Evolutionary conservation across 2,329 filamentous ascomycete species (phyloP), one percentile per base, ranked within the genome.

Genomic region (Emmonsiellopsis sp.): DNA sequence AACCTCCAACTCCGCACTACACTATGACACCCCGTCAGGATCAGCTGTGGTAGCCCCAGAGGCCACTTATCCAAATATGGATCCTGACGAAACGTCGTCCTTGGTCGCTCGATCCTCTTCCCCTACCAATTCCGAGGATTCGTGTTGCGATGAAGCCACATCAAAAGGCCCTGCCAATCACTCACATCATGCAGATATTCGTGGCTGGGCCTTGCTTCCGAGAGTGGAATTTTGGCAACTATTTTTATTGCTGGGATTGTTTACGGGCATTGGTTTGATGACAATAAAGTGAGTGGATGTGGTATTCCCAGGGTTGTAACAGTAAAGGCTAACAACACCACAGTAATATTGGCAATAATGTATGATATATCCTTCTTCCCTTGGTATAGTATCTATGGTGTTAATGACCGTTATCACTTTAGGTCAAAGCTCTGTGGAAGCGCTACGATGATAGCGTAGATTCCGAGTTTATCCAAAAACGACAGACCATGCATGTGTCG

Each of bases 231-330:
- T 97, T 70, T 97, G 91, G 90, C 87, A 94, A 64, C 73, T 95
- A 32, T 97, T 94, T 69, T 70, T 80, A 54, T 83, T 95, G 60
- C 88, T 98, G 80, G 90, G 85, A 40, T 80, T 96, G n/a, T 76
- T 97, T 57, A 89, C 90, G 5, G 93, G 93, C 51, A 87, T 96
- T 62, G 93, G 93, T 9, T 74, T 98, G 59, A 98, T 98, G 93
- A 97, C 92, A 0, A 98, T 98, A 72, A 98, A 98, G 90, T 95
- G 77, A 70, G 86, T 60, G 40, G 27, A 17, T 31, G 17, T 51
- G n/a, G 11, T 42, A 17, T 14, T 34, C 14, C 9, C 27, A 13
- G 27, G 34, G 9, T 45, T 32, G 52, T 31, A 31, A n/a, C 7
- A 40, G 17, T 46, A 7, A 5, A 51, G 42, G 56, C 72, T 74